A percentile compares a stretch with the other conserved stretches of the same genome.
These are phyloP conservation scores for Neonectria punicea DNA, from an alignment of 2,329 filamentous ascomycete genomes.

Conservation along the genomic window DNA sequence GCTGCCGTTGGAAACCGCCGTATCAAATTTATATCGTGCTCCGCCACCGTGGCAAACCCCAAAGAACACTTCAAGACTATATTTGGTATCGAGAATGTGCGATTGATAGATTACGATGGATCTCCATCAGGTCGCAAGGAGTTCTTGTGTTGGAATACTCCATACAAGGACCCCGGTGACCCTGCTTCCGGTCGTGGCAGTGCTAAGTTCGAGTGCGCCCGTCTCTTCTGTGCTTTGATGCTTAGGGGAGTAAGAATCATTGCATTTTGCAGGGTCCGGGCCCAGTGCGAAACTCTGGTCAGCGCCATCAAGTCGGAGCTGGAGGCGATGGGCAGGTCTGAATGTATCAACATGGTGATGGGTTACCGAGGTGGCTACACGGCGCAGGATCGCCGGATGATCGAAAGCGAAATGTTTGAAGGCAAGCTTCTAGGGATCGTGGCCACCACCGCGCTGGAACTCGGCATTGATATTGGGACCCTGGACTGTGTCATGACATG, in stretches of 20 bases:
- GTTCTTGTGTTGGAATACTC: slow-evolving; percentile 98
- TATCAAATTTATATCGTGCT: slow-evolving; percentile 94
- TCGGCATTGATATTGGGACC: slow-evolving; percentile 95
- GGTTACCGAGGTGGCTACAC: slow-evolving; percentile 96
- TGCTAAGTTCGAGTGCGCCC: slow-evolving; percentile 85
- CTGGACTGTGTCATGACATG: slow-evolving; percentile 94
- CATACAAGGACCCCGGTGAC: slow-evolving; percentile 89
- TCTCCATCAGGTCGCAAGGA: slow-evolving; percentile 92
- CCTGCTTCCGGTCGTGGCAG: slow-evolving; percentile 87
- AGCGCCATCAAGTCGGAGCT: slow-evolving; percentile 84
- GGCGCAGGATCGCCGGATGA: slow-evolving; percentile 85
- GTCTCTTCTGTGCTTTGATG: slow-evolving; percentile 89
- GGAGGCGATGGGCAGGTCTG: slow-evolving; percentile 74
- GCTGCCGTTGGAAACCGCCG: slow-evolving; percentile 87
- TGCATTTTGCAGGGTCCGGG: slow-evolving; percentile 88
- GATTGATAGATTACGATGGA: slow-evolving; percentile 88
- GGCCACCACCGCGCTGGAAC: slow-evolving; percentile 90
- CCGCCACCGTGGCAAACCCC: slow-evolving; percentile 94
- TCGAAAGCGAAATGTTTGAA: slow-evolving; percentile 97
- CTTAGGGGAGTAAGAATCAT: slow-evolving; percentile 91
- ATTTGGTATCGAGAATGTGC: slow-evolving; percentile 87
- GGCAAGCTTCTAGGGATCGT: slow-evolving; percentile 93
- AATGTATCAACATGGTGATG: slow-evolving; percentile 86
- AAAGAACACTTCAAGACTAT: slow-evolving; percentile 91
- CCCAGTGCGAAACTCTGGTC: slow-evolving; percentile 87